Conservation (phyloP, 2,329 filamentous ascomycete species). For the Aureobasidium melanogenum region DNA sequence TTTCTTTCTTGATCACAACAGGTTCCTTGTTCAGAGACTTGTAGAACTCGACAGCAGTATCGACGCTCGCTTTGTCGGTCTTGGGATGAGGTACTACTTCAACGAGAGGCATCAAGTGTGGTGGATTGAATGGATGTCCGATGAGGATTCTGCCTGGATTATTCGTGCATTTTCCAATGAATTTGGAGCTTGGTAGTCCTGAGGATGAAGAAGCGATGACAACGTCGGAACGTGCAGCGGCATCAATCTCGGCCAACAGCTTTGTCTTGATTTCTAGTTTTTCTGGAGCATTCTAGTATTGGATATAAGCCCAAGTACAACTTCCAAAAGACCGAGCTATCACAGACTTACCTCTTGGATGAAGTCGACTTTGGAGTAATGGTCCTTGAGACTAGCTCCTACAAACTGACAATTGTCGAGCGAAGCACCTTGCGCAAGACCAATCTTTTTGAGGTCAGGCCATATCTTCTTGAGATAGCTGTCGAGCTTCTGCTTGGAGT, state of each 20-base stretch:
- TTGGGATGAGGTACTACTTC: constrained; percentile 46
- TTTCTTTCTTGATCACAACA: constrained; percentile 43
- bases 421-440: constrained; percentile 13
- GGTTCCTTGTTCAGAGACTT: constrained; percentile 33
- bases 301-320: background rate
- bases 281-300: constrained; percentile 48
- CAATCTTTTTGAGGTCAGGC: constrained; percentile 16
- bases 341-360: constrained; percentile 25
- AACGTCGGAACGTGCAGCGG: constrained; percentile 33
- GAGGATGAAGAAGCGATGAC: constrained; percentile 51
- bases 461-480: constrained; percentile 19
- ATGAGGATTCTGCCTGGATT: constrained; percentile 42
- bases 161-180: constrained; percentile 33
- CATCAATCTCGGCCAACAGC: constrained; percentile 45
- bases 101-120: constrained; percentile 52
- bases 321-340: background rate
- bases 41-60: constrained; percentile 40
- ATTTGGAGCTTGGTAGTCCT: constrained; percentile 47
- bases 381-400: constrained; percentile 12
- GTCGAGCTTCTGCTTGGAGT: constrained; percentile 25
- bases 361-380: constrained; percentile 23
- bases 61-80: constrained; percentile 32
- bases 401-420: constrained; percentile 18
- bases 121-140: constrained; percentile 54
- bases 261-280: constrained; percentile 41